These are phyloP conservation scores for Vaccinium vitisidaea DNA, from an alignment of 148 eudicot species.

Conservation along the genomic window DNA sequence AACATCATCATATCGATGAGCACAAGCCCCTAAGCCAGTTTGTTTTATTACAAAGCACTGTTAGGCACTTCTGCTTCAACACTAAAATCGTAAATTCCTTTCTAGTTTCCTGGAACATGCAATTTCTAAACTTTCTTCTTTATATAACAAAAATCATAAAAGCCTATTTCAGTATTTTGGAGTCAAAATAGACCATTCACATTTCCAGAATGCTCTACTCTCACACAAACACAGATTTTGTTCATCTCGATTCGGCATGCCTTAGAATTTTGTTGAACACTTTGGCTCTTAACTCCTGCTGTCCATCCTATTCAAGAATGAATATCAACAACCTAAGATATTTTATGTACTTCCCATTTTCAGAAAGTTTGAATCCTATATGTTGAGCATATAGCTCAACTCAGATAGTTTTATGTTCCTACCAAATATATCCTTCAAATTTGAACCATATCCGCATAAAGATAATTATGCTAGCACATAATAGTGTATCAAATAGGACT, in stretches of 20 bases:
- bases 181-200: background rate
- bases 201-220: background rate
- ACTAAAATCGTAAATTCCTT: background rate
- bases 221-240: background rate
- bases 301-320: background rate
- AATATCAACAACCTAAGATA: background rate
- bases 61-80: background rate
- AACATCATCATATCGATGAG: background rate
- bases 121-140: background rate
- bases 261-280: background rate
- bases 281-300: background rate
- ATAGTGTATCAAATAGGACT: conserved; percentile 5
- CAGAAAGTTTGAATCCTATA: background rate
- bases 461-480: background rate
- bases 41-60: background rate
- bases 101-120: background rate
- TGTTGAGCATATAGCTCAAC: background rate
- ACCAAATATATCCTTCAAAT: background rate
- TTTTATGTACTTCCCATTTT: background rate
- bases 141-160: background rate
- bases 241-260: background rate
- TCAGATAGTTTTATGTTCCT: background rate
- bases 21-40: background rate
- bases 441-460: background rate
- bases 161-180: background rate